These are phyloP conservation scores for Hordeum marinum DNA, from an alignment of 176 grass and related monocot species.

Conservation along the genomic window DNA sequence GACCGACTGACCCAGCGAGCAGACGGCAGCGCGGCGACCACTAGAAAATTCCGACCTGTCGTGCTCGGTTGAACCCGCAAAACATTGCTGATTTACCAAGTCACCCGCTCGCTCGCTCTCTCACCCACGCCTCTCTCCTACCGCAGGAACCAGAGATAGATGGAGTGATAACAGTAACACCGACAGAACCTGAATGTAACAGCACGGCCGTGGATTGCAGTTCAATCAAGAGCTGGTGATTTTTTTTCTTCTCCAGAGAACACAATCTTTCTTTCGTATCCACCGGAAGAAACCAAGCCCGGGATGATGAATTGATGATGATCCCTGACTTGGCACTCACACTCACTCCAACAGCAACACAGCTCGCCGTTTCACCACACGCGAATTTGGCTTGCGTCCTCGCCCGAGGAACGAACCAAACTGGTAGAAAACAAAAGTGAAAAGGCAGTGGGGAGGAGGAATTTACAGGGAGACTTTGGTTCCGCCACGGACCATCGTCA, in stretches of 20 bases:
- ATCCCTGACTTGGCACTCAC: slow-evolving; percentile 12
- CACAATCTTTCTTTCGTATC: background rate
- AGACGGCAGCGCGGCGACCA: background rate
- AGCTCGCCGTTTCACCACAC: slow-evolving; percentile 11
- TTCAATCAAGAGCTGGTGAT: background rate
- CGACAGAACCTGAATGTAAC: background rate
- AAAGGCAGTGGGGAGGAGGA: background rate
- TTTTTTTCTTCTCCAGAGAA: background rate
- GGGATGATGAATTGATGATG: background rate
- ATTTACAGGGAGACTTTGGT: slow-evolving; percentile 31
- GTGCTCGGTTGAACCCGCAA: slow-evolving; percentile 35
- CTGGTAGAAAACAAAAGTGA: background rate
- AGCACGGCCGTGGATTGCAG: background rate
- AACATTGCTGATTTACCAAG: slow-evolving; percentile 39
- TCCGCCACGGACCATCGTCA: background rate
- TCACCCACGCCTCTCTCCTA: background rate
- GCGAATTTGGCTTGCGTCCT: slow-evolving; percentile 1
- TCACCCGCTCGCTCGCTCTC: background rate
- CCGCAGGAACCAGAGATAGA: background rate
- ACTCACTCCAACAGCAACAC: background rate
- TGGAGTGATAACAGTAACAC: background rate
- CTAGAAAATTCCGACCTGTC: slow-evolving; percentile 10
- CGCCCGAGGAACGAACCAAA: slow-evolving; percentile 14
- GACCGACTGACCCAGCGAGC: background rate
- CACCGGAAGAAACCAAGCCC: background rate